phyloP scores from a whole-genome alignment of 2,329 filamentous ascomycete species.

The Hypoxylon sp. region DNA sequence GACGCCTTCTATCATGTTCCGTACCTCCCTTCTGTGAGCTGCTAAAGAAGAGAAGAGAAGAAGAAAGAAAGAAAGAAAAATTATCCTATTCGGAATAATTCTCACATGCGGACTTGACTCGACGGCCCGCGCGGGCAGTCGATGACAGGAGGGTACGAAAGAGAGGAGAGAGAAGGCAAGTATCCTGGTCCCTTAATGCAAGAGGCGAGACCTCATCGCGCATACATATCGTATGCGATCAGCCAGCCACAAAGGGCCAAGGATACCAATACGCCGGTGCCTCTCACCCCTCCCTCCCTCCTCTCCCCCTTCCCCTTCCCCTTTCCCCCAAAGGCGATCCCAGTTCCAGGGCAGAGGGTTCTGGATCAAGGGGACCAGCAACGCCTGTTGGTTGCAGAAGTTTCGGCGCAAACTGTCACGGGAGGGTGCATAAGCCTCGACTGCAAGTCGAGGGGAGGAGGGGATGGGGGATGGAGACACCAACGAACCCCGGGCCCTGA shows the following conservation, averaged over 20 bases:
- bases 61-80: no score
- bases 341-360: background rate
- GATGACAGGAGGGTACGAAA: background rate
- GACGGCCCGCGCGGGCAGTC: background rate
- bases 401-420: constrained; percentile 16
- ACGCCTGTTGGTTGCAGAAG: constrained; percentile 9
- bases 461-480: background rate
- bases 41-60: no score
- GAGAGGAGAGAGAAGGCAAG: background rate
- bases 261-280: no score
- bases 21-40: constrained; percentile 25
- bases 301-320: no score
- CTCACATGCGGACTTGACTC: background rate
- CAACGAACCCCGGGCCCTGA: no score
- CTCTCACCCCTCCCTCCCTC: no score
- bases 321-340: constrained; percentile 4
- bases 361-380: constrained; percentile 3
- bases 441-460: no score
- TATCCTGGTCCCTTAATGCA: constrained; percentile 4
- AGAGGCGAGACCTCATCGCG: no score
- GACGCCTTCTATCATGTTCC: no score
- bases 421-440: constrained; percentile 19
- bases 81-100: constrained; percentile 20
- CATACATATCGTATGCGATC: no score
- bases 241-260: background rate